These are phyloP conservation scores for Nymphaea colorata DNA, from an alignment of 164 flowering plant species.

Conservation along the genomic window DNA sequence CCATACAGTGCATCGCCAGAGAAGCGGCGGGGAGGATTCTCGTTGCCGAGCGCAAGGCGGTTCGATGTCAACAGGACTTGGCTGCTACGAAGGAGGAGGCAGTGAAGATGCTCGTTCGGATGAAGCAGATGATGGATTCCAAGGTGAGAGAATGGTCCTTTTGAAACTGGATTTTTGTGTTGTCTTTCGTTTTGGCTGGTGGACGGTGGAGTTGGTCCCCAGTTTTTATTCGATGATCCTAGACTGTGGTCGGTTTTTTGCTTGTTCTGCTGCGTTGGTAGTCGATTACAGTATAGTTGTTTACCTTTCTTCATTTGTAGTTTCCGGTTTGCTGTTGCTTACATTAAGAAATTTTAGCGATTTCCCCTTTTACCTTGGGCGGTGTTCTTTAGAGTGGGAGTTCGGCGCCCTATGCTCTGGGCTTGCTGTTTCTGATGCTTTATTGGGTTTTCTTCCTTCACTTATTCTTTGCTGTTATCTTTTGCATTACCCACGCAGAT, in stretches of 20 bases:
- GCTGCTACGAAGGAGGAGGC: slow-evolving; percentile 50
- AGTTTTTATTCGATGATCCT: slow-evolving; percentile 1
- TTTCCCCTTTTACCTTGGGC: too few relatives aligned
- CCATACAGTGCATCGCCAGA: slow-evolving; percentile 64
- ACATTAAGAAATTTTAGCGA: too few relatives aligned
- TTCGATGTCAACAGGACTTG: slow-evolving; percentile 41
- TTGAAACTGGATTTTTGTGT: background rate
- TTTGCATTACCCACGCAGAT: too few relatives aligned
- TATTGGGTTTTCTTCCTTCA: too few relatives aligned
- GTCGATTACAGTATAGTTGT: too few relatives aligned
- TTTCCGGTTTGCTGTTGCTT: too few relatives aligned
- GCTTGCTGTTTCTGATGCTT: too few relatives aligned
- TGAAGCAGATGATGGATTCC: slow-evolving; percentile 59
- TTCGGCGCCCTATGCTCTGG: too few relatives aligned
- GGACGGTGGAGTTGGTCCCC: slow-evolving; percentile 3
- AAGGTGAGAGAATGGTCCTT: slow-evolving; percentile 29
- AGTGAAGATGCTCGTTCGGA: slow-evolving; percentile 45
- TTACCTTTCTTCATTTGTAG: too few relatives aligned
- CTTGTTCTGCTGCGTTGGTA: too few relatives aligned
- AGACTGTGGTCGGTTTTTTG: background rate
- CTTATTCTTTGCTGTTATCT: too few relatives aligned
- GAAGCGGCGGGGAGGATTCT: slow-evolving; percentile 80
- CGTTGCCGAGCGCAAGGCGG: slow-evolving; percentile 56
- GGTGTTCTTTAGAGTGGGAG: too few relatives aligned
- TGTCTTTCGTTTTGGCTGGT: background rate